Base-by-base conservation (phyloP, 768 basidiomycete species). In the Coprinellus micaceus region DNA sequence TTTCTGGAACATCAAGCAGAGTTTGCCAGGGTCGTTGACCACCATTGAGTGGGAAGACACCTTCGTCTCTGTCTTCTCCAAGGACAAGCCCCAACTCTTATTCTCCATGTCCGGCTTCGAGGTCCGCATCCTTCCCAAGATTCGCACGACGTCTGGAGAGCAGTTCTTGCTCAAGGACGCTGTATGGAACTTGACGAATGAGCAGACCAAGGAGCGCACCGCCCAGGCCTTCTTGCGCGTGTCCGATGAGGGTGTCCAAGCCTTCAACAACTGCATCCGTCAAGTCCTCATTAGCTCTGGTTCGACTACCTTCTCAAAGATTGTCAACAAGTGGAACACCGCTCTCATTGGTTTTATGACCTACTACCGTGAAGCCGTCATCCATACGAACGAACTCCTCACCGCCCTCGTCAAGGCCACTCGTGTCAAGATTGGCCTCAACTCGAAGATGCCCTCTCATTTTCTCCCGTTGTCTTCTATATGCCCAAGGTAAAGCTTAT, bases 71-170 rank as follows among this genome's bases (percentile, higher is more conserved):
- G 96, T 98, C 45, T 99, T 91, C 74, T 98, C 95, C 7, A 91
- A 91, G 70, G 90, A 98, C 68, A 99, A 98, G 71, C 97, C 97
- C 24, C 97, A 99, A 63, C 75, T 99, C 25, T 77, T 99, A 39
- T 99, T 98, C 79, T 94, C 95, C 3, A 98, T 98, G 96, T 92
- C 86, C 66, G 94, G 95, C n/a, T 99, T 99, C 65, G 97, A 99
- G 73, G 81, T 99, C 57, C 94, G 97, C 53, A 98, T 99, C 66
- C 75, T 99, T 43, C 97, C 97, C 33, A 96, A 98, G 80, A 90
- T 94, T 54, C 81, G 97, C 64, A 96, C 94, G 2, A 89, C 93
- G 81, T 88, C 92, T 54, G 94, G 94, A 61, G 95, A 98, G 69
- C 93, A 96, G 68, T 99, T 94, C 77, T 98, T 95, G 50, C 72